Percentiles rank a stretch among this genome's conserved stretches.
Evolutionary conservation across 2,329 filamentous ascomycete species (phyloP).

Genomic region (Plenodomus tracheiphilus): DNA sequence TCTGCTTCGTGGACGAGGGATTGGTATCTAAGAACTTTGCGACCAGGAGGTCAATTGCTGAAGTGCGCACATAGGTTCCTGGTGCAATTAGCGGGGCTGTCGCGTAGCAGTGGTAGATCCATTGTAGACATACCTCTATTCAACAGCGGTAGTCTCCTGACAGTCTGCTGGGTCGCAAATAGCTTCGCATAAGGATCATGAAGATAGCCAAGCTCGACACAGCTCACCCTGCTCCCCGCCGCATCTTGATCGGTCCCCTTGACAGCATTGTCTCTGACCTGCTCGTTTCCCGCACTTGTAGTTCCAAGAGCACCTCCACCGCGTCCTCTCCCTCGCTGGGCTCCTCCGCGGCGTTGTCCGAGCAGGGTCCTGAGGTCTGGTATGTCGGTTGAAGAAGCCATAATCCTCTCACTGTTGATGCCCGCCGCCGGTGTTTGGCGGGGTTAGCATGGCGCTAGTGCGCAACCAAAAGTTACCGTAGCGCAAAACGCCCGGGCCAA

Average conservation of each 20-base stretch:
- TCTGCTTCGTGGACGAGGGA: slow-evolving; percentile 62
- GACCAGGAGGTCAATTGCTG: slow-evolving; percentile 78
- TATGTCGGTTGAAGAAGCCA: slow-evolving; percentile 71
- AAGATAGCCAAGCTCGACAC: slow-evolving; percentile 82
- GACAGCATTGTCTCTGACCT: slow-evolving; percentile 70
- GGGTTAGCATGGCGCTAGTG: slow-evolving; percentile 26
- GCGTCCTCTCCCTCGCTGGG: slow-evolving; percentile 53
- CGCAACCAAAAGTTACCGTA: background rate
- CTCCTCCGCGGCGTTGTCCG: slow-evolving; percentile 52
- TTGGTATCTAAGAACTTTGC: slow-evolving; percentile 65
- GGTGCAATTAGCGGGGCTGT: slow-evolving; percentile 1
- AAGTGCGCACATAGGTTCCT: slow-evolving; percentile 93
- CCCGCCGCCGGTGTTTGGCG: slow-evolving; percentile 27
- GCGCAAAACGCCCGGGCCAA: slow-evolving; percentile 19
- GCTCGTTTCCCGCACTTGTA: slow-evolving; percentile 36
- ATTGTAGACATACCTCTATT: slow-evolving; percentile 71
- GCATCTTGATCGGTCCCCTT: slow-evolving; percentile 93
- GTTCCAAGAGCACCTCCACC: slow-evolving; percentile 34
- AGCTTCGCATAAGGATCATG: slow-evolving; percentile 75
- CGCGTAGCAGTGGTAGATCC: background rate
- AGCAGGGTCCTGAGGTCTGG: slow-evolving; percentile 73
- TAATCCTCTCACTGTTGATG: slow-evolving; percentile 42
- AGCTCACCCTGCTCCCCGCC: slow-evolving; percentile 83
- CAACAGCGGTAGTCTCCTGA: slow-evolving; percentile 82
- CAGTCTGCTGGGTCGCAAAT: slow-evolving; percentile 63